Base-by-base conservation (phyloP, 2,329 filamentous ascomycete genomes). In the Alternaria sp. region DNA sequence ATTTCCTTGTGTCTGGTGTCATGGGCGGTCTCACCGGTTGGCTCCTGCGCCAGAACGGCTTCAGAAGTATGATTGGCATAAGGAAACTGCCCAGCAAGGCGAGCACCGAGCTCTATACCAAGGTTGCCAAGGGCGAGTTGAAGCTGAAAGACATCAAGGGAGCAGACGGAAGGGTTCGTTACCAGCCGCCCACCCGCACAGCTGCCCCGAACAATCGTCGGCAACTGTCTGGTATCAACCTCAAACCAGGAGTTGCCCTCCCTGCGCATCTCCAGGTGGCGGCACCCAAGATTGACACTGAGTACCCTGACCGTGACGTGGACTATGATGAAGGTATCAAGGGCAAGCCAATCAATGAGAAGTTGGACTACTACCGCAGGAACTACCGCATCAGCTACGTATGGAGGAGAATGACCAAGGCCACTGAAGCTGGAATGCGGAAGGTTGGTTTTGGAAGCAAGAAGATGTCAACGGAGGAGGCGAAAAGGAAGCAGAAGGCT, bases 1-100 rank as follows among this genome's bases (percentile, higher is more conserved):
- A 87, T 80, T 91, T 92, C 79, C 76, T 85, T 54, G 65, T 79
- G 14, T 79, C 83, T 3, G 74, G 79, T 59, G 41, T 78, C 9
- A 60, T 82, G n/a, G 79, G 80, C 32, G 73, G 80, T 44, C 14
- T 72, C 1, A 81, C 83, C 34, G 77, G 72, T 10, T 68, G 69
- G n/a, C 20, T 81, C 3, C 73, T 85, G 28, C 78, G 78, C 45
- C 73, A 67, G 30, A 66, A 74, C 27, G 55, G 60, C 3, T 71
- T 84, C 54, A 73, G 83, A 25, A 68, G 72, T 8, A 55, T 71
- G 43, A 70, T 84, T 36, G 66, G 76, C 32, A 73, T 85, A 41
- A 71, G 64, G 11, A 56, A 51, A 2, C 53, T 75, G 3, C 74
- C 75, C 7, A 69, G 63, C 32, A 48, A 53, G 28, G 57, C 71